Conservation (phyloP, 805 yeast species). For the Saccharomycopsis sp. region DNA sequence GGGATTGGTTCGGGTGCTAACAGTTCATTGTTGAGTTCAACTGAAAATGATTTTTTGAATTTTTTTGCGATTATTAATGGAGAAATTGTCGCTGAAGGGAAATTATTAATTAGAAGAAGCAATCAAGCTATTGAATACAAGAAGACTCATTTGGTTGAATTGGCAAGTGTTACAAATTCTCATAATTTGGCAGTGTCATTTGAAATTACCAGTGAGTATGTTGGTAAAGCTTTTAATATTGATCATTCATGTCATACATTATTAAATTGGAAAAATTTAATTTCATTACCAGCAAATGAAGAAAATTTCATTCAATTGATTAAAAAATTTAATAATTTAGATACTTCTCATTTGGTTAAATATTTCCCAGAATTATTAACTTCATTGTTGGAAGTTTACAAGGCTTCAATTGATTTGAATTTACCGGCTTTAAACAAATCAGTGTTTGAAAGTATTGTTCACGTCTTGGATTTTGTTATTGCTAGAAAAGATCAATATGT, state of each 20-base stretch:
- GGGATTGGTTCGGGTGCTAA: conserved; percentile 42
- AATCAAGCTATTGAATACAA: conserved; percentile 43
- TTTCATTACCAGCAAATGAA: conserved; percentile 33
- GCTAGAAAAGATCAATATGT: conserved; percentile 62
- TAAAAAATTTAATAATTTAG: conserved; percentile 45
- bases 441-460: conserved; percentile 51
- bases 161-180: conserved; percentile 38
- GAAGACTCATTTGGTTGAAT: conserved; percentile 37
- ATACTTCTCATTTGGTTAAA: conserved; percentile 47
- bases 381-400: conserved; percentile 33
- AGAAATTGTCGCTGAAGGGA: conserved; percentile 51
- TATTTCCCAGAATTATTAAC: conserved; percentile 52
- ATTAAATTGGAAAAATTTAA: conserved; percentile 43
- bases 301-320: conserved; percentile 41
- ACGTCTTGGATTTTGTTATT: conserved; percentile 52
- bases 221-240: conserved; percentile 60
- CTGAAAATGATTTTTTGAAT: conserved; percentile 46
- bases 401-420: conserved; percentile 23
- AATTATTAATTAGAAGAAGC: conserved; percentile 41
- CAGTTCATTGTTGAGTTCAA: conserved; percentile 24
- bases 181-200: conserved; percentile 34
- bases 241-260: conserved; percentile 49
- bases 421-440: conserved; percentile 28
- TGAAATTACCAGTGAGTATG: conserved; percentile 55
- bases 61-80: conserved; percentile 60